Evolutionary conservation across 306 rosid genomes (phyloP), one percentile per base, ranked within the genome.

Genomic region (Dalbergia oliveri): DNA sequence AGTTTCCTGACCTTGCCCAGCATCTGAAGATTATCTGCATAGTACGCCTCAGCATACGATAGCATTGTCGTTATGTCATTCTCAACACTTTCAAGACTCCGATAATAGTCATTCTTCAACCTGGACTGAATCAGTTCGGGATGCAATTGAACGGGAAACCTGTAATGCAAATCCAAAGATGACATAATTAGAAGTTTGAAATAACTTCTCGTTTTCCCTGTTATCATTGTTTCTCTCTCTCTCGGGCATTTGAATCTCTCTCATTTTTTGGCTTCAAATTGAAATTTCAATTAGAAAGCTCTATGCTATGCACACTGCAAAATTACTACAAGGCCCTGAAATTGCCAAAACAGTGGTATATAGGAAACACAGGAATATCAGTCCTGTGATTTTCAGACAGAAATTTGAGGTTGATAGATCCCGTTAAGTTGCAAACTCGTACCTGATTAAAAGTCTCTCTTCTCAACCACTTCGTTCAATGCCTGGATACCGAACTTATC

Each of bases 371-470:
- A 69, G 43, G 62, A 41, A 84, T 4, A 74, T 45, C 4, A 15
- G 39, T 54, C 66, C 60, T 72, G 3, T 26, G 31, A 26, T 33
- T 74, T 73, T 57, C 71, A 78, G 34, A 78, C 41, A 62, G 56
- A 72, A 60, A 39, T 58, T 68, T 75, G 65, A 73, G 66, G 45
- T 37, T 9, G 43, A 66, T 57, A 61, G 45, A 39, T 63, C 54
- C 64, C 15, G 51, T 66, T 21, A 66, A 72, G 80, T 67, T 79
- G 78, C 50, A 73, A 79, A 67, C 26, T 33, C 5, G 34, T 88
- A 93, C 98, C 98, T 91, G 90, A 90, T 93, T 67, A 78, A 73
- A 90, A 93, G 51, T 90, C 93, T 26, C 53, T 69, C 79, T 80
- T 91, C 83, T 41, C 85, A 51, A 87, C 93, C 74, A 85, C 86